Percentiles rank a stretch among this genome's conserved stretches.
These are phyloP conservation scores for Ploettnerulaceae sp. DNA, from an alignment of 2,329 filamentous ascomycete genomes.

Conservation along the genomic window DNA sequence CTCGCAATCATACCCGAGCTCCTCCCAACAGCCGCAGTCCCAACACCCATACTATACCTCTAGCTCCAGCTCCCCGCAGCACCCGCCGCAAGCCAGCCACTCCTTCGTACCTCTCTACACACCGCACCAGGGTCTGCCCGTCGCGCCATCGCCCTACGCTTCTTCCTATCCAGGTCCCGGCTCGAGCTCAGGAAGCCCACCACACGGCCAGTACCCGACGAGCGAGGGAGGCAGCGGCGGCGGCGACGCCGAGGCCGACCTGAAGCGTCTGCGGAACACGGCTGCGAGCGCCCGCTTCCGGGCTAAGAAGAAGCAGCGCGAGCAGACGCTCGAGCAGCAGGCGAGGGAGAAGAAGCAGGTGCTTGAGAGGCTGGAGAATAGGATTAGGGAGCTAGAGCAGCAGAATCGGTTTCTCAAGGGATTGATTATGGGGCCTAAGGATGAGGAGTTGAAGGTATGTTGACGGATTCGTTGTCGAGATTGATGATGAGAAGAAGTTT, in stretches of 20 bases:
- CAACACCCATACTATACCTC: neutral
- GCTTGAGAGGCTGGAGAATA: slow-evolving; percentile 65
- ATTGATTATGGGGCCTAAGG: slow-evolving; percentile 74
- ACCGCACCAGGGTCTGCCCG: neutral
- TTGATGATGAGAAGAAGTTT: no score
- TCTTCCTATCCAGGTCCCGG: neutral
- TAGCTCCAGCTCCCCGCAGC: neutral
- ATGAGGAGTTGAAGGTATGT: slow-evolving; percentile 34
- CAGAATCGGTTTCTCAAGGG: slow-evolving; percentile 79
- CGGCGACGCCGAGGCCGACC: slow-evolving; percentile 13
- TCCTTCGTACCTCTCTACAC: neutral
- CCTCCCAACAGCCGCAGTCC: neutral
- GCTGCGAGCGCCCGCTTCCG: slow-evolving; percentile 84
- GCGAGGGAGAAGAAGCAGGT: slow-evolving; percentile 79
- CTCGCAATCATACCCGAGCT: neutral
- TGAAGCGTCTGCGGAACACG: slow-evolving; percentile 78
- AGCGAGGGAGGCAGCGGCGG: neutral
- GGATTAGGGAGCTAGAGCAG: slow-evolving; percentile 68
- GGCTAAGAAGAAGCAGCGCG: slow-evolving; percentile 91
- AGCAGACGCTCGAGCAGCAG: slow-evolving; percentile 74
- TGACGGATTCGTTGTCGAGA: no score
- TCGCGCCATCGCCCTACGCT: neutral
- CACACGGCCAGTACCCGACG: neutral
- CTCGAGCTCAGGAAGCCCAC: neutral
- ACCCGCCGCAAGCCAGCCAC: neutral